These are phyloP conservation scores for Fagus crenata DNA, from an alignment of 306 rosid species.

Conservation along the genomic window DNA sequence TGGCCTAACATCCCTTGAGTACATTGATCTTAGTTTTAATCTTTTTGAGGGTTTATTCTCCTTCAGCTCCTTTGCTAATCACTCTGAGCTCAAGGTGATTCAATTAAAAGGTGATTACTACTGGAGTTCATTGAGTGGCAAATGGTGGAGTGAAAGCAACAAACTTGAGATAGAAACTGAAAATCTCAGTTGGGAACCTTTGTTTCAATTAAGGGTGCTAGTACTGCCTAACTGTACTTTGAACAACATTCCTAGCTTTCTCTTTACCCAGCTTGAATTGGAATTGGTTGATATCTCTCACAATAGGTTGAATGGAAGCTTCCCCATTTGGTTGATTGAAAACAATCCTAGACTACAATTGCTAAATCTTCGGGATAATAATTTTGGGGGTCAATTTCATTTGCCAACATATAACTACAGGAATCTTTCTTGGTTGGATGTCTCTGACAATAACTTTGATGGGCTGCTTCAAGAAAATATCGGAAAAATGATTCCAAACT, in stretches of 20 bases:
- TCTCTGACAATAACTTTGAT: slow-evolving; percentile 28
- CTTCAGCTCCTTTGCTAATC: slow-evolving; percentile 27
- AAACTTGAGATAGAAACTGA: slow-evolving; percentile 25
- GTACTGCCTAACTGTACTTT: neutral
- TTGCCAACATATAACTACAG: neutral
- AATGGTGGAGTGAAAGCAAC: too few relatives aligned
- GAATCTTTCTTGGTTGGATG: neutral
- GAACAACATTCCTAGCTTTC: slow-evolving; percentile 27
- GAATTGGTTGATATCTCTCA: neutral
- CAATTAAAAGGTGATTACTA: slow-evolving; percentile 8
- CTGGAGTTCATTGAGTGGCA: too few relatives aligned
- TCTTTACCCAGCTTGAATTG: slow-evolving; percentile 21
- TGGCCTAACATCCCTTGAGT: slow-evolving; percentile 4
- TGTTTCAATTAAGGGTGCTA: slow-evolving; percentile 27
- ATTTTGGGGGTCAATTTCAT: slow-evolving; percentile 13
- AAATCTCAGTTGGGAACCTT: slow-evolving; percentile 17
- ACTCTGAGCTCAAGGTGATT: slow-evolving; percentile 25
- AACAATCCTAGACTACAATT: slow-evolving; percentile 27
- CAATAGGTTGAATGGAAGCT: slow-evolving; percentile 25
- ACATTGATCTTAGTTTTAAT: slow-evolving; percentile 17
- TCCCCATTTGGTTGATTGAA: slow-evolving; percentile 33
- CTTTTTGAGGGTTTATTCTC: slow-evolving; percentile 25
- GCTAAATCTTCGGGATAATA: slow-evolving; percentile 4
- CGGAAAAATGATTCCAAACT: neutral
- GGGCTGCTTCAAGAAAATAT: slow-evolving; percentile 15